Conservation (phyloP, 345 rosid genomes). For the Syzygium aqueum region DNA sequence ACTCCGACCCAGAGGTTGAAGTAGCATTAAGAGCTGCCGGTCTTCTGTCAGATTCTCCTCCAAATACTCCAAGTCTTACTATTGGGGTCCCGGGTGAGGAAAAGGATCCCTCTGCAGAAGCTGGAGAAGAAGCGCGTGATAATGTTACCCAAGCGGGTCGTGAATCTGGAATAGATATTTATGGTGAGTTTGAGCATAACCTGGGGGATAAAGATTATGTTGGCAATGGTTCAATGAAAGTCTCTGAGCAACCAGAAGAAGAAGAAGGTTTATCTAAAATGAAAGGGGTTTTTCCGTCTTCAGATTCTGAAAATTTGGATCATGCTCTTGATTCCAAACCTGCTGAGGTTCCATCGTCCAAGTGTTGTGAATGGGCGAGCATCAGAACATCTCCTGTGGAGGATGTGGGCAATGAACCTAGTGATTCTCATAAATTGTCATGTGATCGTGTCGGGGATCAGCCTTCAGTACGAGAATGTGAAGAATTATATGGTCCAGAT, state of each 20-base stretch:
- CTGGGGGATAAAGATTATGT: conserved; percentile 78
- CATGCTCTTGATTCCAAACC: conserved; percentile 12
- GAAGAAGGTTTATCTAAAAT: conserved; percentile 40
- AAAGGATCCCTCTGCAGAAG: conserved; percentile 19
- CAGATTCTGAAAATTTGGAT: conserved; percentile 31
- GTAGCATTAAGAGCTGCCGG: conserved; percentile 83
- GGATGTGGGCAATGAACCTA: conserved; percentile 11
- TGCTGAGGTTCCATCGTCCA: conserved; percentile 1
- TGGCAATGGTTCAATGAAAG: conserved; percentile 42
- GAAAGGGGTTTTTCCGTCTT: conserved; percentile 63
- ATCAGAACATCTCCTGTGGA: conserved; percentile 9
- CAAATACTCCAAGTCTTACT: conserved; percentile 51
- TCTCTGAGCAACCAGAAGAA: conserved; percentile 33
- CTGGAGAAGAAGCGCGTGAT: conserved; percentile 42
- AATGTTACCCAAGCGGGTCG: conserved; percentile 57
- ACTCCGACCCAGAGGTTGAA: conserved; percentile 33
- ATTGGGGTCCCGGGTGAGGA: conserved; percentile 19
- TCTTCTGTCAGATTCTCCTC: conserved; percentile 90
- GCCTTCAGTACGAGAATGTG: conserved; percentile 69
- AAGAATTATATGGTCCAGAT: conserved; percentile 85
- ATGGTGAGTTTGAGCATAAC: conserved; percentile 83
- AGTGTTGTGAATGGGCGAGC: neutral
- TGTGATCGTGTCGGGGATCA: conserved; percentile 39
- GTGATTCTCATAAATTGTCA: conserved; percentile 22
- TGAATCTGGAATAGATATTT: conserved; percentile 60